Conservation (phyloP, 2,329 filamentous ascomycete species). For the Verticillium dahliae region DNA sequence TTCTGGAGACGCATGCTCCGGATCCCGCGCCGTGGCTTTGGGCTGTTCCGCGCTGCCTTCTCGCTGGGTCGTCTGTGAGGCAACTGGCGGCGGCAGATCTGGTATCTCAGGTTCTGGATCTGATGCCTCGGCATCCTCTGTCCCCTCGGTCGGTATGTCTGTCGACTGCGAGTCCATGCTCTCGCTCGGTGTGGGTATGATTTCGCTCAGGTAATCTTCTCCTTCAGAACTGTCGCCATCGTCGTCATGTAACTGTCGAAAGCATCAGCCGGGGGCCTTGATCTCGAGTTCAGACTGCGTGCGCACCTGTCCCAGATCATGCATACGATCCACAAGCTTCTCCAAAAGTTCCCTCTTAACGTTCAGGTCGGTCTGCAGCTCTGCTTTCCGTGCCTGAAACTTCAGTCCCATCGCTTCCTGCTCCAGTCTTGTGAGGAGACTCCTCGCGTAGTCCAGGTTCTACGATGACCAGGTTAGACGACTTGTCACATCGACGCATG, state of each 20-base stretch:
- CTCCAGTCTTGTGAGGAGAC: constrained; percentile 63
- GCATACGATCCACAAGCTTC: constrained; percentile 56
- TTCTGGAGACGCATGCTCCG: constrained; percentile 1
- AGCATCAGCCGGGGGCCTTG: constrained; percentile 25
- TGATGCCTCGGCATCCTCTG: constrained; percentile 11
- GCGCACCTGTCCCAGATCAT: constrained; percentile 59
- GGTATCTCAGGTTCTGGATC: constrained; percentile 1
- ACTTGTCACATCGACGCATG: not conserved
- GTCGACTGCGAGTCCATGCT: constrained; percentile 33
- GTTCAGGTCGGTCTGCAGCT: constrained; percentile 57
- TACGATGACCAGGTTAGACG: constrained; percentile 19
- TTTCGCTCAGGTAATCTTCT: constrained; percentile 49
- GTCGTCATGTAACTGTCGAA: constrained; percentile 26
- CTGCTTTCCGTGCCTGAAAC: constrained; percentile 49
- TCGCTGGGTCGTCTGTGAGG: not conserved
- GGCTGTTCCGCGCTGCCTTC: not conserved
- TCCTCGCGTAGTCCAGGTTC: constrained; percentile 68
- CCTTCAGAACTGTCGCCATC: constrained; percentile 43
- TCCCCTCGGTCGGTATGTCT: constrained; percentile 13
- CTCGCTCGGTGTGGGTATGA: constrained; percentile 49
- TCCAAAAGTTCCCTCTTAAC: constrained; percentile 61
- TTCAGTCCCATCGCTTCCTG: constrained; percentile 59
- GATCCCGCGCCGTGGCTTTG: not conserved
- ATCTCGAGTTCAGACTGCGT: not conserved
- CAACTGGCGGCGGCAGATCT: not conserved